These are phyloP conservation scores for Xylaria scruposa DNA, from an alignment of 495 filamentous ascomycete genomes.

Conservation along the genomic window DNA sequence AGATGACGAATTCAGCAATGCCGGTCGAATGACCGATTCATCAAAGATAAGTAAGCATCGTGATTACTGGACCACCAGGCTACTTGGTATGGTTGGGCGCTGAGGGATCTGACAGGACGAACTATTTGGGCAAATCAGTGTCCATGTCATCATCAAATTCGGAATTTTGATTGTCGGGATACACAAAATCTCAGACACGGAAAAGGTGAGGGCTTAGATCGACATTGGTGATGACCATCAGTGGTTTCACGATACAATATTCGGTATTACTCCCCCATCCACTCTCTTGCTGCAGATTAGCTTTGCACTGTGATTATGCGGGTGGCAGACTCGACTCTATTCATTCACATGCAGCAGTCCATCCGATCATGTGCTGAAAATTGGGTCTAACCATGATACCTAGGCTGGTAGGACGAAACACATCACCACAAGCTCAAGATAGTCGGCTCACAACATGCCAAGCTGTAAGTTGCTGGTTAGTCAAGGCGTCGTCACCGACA, in stretches of 20 bases:
- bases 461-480: background rate
- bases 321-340: background rate
- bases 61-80: background rate
- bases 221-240: background rate
- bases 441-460: background rate
- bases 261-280: background rate
- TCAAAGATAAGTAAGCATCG: background rate
- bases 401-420: background rate
- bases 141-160: background rate
- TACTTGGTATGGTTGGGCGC: background rate
- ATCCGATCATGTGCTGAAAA: background rate
- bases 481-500: background rate
- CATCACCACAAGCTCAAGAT: background rate
- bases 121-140: background rate
- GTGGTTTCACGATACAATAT: background rate
- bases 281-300: background rate
- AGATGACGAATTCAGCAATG: background rate
- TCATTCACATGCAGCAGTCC: background rate
- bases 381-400: background rate
- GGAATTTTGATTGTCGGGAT: background rate
- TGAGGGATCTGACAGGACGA: background rate
- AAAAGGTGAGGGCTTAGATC: background rate
- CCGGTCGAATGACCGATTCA: background rate
- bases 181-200: background rate
- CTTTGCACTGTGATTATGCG: background rate